Percentiles rank a stretch among this genome's conserved stretches.
Conservation (phyloP, 768 basidiomycete species). For the Suillus hirtellus region DNA sequence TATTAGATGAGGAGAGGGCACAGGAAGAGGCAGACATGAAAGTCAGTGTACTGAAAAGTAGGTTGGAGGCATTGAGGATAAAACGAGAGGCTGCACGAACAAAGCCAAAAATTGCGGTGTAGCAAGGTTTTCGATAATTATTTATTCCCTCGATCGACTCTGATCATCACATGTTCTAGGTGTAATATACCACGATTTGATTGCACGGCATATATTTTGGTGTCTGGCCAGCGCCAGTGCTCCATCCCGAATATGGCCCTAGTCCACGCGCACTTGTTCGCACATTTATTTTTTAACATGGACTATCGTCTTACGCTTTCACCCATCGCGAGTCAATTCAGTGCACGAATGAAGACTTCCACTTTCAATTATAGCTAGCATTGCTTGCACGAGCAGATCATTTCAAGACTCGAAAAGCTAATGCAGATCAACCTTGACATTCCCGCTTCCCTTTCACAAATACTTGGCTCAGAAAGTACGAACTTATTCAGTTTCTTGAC, state of each 20-base stretch:
- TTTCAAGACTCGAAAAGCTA: neutral
- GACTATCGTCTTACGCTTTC: neutral
- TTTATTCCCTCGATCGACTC: neutral
- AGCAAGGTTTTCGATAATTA: neutral
- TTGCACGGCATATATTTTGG: neutral
- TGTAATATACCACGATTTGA: neutral
- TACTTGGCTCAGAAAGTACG: neutral
- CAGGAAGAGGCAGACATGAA: conserved; percentile 88
- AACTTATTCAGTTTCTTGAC: neutral
- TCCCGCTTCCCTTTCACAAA: neutral
- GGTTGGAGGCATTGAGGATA: conserved; percentile 58
- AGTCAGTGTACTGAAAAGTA: conserved; percentile 63
- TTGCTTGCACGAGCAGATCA: neutral
- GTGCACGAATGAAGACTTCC: neutral
- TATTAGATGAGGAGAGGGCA: conserved; percentile 80
- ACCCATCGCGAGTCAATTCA: neutral
- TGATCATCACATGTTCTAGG: neutral
- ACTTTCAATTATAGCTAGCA: neutral
- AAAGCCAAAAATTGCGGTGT: conserved; percentile 20
- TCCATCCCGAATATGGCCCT: neutral
- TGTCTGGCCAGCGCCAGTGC: neutral
- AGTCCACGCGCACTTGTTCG: neutral
- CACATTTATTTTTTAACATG: neutral
- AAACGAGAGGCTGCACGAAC: conserved; percentile 40
- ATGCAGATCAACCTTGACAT: neutral